Conservation (phyloP, 176 grass and related monocot genomes). For the Cocos nucifera region DNA sequence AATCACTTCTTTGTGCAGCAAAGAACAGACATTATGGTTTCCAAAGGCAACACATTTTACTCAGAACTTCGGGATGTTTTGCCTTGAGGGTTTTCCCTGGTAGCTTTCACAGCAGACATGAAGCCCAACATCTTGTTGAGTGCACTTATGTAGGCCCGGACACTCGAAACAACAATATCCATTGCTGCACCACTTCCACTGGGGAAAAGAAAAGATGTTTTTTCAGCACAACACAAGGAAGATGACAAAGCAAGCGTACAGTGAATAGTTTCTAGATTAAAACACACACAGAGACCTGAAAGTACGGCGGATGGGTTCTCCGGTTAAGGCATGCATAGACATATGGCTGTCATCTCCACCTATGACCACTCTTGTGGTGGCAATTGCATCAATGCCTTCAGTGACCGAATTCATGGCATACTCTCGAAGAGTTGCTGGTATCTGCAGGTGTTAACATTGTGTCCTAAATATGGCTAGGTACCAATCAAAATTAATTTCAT, state of each 20-base stretch:
- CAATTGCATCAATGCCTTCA: conserved; percentile 95
- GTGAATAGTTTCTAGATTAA: no score
- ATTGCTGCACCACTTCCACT: conserved; percentile 71
- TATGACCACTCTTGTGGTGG: conserved; percentile 70
- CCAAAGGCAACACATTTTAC: background rate
- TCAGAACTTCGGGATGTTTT: conserved; percentile 20
- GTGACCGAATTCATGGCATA: conserved; percentile 78
- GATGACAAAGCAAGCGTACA: no score
- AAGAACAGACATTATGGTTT: no score
- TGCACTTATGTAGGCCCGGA: conserved; percentile 79
- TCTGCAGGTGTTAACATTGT: conserved; percentile 26
- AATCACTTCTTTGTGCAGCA: no score
- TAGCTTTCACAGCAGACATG: conserved; percentile 38
- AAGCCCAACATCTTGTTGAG: conserved; percentile 88
- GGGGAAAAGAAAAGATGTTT: conserved; percentile 16
- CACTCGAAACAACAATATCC: conserved; percentile 77
- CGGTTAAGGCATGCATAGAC: conserved; percentile 34
- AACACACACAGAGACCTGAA: conserved; percentile 40
- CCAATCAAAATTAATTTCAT: no score
- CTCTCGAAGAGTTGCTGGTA: conserved; percentile 65
- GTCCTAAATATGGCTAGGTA: no score
- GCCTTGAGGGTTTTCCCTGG: conserved; percentile 23
- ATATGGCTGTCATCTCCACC: conserved; percentile 28
- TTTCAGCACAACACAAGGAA: no score
- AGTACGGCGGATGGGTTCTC: conserved; percentile 32